phyloP scores from a whole-genome alignment of 108 stramenopile genomes.

The Cyclotella sp. region DNA sequence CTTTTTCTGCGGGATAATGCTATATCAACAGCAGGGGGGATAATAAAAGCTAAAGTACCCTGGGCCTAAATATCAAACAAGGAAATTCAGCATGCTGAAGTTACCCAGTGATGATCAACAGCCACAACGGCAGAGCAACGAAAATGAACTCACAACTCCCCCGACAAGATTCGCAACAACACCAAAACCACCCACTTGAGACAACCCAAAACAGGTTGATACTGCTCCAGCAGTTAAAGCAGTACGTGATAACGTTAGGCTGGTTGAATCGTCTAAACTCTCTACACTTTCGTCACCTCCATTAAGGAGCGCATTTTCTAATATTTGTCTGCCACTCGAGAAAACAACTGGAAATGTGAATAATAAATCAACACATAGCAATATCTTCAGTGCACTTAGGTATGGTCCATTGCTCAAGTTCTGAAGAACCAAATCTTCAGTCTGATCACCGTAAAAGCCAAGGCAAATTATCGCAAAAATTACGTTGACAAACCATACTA shows the following conservation, averaged over 20 bases:
- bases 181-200: slow-evolving; percentile 56
- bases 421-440: slow-evolving; percentile 50
- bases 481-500: slow-evolving; percentile 50
- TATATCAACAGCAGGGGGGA: slow-evolving; percentile 52
- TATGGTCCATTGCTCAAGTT: slow-evolving; percentile 56
- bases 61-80: slow-evolving; percentile 31
- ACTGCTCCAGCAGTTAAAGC: slow-evolving; percentile 46
- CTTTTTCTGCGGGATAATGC: slow-evolving; percentile 29
- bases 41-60: slow-evolving; percentile 53
- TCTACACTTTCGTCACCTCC: not conserved
- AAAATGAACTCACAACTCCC: slow-evolving; percentile 29
- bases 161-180: slow-evolving; percentile 56
- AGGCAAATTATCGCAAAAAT: slow-evolving; percentile 50
- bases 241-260: slow-evolving; percentile 35
- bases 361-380: slow-evolving; percentile 54
- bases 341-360: slow-evolving; percentile 58
- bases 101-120: not conserved
- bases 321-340: slow-evolving; percentile 52
- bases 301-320: slow-evolving; percentile 43
- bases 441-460: slow-evolving; percentile 50
- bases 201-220: slow-evolving; percentile 42
- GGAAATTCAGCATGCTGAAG: not conserved
- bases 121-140: not conserved
- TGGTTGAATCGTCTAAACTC: slow-evolving; percentile 6
- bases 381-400: slow-evolving; percentile 44